phyloP scores from a whole-genome alignment of 148 eudicot species.

The Euryodendron excelsum region DNA sequence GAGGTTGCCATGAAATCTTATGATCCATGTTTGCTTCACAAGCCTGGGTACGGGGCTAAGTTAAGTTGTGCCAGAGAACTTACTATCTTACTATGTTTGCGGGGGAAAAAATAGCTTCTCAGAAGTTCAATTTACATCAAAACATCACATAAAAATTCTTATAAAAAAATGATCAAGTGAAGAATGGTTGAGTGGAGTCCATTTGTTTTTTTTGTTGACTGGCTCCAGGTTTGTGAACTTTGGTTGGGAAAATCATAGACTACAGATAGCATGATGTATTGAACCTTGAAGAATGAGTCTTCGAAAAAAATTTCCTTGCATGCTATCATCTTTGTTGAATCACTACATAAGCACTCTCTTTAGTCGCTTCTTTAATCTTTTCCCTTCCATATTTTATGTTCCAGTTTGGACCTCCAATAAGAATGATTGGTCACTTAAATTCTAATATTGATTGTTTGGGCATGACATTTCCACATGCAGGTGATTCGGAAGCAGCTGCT shows the following conservation, averaged over 20 bases:
- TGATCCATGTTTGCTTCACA: not conserved
- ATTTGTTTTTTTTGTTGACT: not conserved
- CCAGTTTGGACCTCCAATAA: not conserved
- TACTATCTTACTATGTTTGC: not conserved
- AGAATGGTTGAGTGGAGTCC: not conserved
- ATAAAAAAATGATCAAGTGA: not conserved
- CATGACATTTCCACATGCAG: conserved; percentile 8
- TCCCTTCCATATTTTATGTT: not conserved
- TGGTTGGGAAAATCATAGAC: not conserved
- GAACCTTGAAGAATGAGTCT: too few species aligned
- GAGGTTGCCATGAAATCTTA: not conserved
- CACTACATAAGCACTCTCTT: not conserved
- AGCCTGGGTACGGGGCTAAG: not conserved
- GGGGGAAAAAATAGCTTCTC: not conserved
- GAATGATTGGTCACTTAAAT: not conserved
- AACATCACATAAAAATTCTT: not conserved
- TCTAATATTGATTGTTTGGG: not conserved
- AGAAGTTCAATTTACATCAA: not conserved
- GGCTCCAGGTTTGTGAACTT: not conserved
- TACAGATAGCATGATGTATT: too few species aligned
- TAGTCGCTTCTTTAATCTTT: not conserved
- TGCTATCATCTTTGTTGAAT: not conserved
- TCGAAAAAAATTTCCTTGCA: not conserved
- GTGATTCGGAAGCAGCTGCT: conserved; percentile 11
- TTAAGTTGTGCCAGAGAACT: not conserved